phyloP scores from a whole-genome alignment of 352 stramenopile genomes.

The Globisporangium rhizosaccharum region DNA sequence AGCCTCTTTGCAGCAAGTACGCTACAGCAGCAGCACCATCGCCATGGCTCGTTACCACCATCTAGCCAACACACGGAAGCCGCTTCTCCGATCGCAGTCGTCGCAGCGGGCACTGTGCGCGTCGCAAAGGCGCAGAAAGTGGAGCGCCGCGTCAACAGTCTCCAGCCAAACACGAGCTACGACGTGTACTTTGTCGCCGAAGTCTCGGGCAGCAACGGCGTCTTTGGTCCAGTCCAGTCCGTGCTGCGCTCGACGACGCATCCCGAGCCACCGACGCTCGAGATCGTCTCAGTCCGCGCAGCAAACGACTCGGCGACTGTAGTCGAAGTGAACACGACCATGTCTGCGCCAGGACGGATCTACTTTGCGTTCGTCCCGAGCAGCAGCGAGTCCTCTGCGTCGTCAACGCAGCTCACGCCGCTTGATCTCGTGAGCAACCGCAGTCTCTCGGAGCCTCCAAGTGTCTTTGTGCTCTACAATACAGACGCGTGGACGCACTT shows the following conservation, averaged over 20 bases:
- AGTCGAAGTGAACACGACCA: slow-evolving; percentile 24
- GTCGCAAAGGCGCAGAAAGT: slow-evolving; percentile 49
- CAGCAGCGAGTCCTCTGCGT: not conserved
- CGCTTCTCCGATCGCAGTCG: not conserved
- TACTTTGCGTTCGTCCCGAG: slow-evolving; percentile 51
- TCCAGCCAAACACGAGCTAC: slow-evolving; percentile 63
- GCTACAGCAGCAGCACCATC: not conserved
- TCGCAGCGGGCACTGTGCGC: slow-evolving; percentile 35
- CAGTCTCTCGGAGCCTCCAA: slow-evolving; percentile 8
- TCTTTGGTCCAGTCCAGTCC: slow-evolving; percentile 66
- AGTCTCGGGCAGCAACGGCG: slow-evolving; percentile 69
- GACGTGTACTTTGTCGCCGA: slow-evolving; percentile 82
- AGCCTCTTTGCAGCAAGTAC: not conserved
- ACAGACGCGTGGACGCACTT: slow-evolving; percentile 19
- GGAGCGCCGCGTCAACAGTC: slow-evolving; percentile 30
- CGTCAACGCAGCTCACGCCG: slow-evolving; percentile 8
- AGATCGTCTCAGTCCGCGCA: slow-evolving; percentile 11
- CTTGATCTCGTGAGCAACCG: slow-evolving; percentile 28
- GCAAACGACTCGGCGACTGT: slow-evolving; percentile 32
- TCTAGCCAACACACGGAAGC: not conserved
- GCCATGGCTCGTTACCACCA: not conserved
- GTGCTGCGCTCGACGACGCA: slow-evolving; percentile 55
- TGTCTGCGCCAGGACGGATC: slow-evolving; percentile 33
- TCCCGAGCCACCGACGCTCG: slow-evolving; percentile 35
- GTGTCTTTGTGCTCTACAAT: slow-evolving; percentile 27